Evolutionary conservation across 73 alveolate genomes (phyloP).

Genomic region (Symbiodinium natans): DNA sequence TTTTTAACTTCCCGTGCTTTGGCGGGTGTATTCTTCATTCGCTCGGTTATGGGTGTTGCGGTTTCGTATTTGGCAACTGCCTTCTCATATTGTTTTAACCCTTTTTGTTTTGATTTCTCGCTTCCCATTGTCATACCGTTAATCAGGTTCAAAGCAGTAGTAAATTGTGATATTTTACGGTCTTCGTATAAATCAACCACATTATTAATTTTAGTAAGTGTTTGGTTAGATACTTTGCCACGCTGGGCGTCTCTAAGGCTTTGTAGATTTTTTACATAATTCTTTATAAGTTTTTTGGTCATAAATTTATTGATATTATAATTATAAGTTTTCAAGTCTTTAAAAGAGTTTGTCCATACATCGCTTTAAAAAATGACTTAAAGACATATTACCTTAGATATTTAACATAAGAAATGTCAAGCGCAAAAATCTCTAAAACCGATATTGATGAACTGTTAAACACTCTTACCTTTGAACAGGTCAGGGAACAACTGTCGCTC

Average conservation of each 20-base stretch:
- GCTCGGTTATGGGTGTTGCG: neutral
- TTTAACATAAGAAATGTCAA: neutral
- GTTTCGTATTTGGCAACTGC: conserved; percentile 43
- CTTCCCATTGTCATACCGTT: neutral
- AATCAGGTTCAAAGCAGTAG: conserved; percentile 16
- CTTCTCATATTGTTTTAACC: conserved; percentile 8
- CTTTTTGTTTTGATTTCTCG: conserved; percentile 3
- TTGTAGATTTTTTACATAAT: neutral
- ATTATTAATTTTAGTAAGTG: conserved; percentile 17
- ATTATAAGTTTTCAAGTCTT: neutral
- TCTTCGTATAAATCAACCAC: conserved; percentile 34
- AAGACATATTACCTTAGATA: neutral
- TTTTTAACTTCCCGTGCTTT: neutral
- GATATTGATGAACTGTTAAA: neutral
- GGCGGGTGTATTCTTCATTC: conserved; percentile 1
- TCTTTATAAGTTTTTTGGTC: conserved; percentile 40
- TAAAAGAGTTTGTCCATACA: neutral
- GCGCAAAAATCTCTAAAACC: neutral
- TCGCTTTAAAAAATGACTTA: neutral
- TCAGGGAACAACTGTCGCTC: neutral
- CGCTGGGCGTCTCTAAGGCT: neutral
- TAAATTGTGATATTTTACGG: neutral
- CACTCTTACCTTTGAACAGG: neutral
- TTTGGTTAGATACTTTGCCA: conserved; percentile 3
- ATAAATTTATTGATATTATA: conserved; percentile 23